These are phyloP conservation scores for Anisodus tanguticus DNA, from an alignment of 257 asterid species.

Conservation along the genomic window DNA sequence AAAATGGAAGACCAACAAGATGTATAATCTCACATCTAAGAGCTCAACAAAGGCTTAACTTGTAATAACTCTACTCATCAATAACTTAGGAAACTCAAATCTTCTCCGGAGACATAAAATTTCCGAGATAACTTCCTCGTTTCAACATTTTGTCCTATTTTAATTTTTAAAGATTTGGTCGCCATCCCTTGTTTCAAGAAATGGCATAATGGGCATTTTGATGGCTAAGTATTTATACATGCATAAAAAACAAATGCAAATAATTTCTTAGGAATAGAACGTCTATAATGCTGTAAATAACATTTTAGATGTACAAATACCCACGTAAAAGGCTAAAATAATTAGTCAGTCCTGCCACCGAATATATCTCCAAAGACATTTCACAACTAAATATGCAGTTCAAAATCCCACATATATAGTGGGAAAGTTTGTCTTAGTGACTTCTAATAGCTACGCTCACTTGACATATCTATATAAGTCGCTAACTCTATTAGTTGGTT, in stretches of 20 bases:
- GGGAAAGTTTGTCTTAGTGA: background rate
- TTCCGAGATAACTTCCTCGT: background rate
- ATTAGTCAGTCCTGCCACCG: background rate
- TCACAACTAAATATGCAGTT: background rate
- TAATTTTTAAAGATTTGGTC: background rate
- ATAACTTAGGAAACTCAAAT: background rate
- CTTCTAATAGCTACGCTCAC: background rate
- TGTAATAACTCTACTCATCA: constrained; percentile 22
- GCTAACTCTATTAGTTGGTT: background rate
- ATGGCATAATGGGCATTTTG: background rate
- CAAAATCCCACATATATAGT: background rate
- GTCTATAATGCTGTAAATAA: background rate
- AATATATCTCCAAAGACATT: constrained; percentile 2
- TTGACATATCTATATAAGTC: background rate
- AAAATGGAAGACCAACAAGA: constrained; percentile 16
- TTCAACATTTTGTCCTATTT: background rate
- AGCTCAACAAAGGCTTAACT: background rate
- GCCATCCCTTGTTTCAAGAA: background rate
- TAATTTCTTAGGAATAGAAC: background rate
- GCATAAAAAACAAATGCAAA: background rate
- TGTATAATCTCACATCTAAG: background rate
- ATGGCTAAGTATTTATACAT: background rate
- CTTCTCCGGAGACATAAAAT: background rate
- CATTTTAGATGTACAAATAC: background rate
- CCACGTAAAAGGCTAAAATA: background rate